Conservation (phyloP, 176 grass and related monocot genomes). For the Aegilops bicornis region DNA sequence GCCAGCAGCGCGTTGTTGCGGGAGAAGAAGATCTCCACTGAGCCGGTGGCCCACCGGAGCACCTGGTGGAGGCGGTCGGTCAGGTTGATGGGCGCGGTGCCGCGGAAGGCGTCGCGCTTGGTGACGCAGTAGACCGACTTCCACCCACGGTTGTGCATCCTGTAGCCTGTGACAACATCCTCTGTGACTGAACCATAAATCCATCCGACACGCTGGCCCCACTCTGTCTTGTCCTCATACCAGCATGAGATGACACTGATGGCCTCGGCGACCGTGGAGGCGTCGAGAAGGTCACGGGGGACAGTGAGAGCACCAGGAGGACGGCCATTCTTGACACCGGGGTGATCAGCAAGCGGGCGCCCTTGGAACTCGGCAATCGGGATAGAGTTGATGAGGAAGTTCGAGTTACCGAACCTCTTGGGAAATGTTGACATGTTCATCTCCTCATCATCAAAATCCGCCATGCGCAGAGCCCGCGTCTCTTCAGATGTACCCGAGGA, state of each 20-base stretch:
- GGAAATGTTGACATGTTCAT: constrained; percentile 91
- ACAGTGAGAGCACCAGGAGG: constrained; percentile 79
- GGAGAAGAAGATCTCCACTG: constrained; percentile 98
- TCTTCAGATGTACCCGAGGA: constrained; percentile 52
- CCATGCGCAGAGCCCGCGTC: constrained; percentile 75
- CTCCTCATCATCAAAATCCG: constrained; percentile 82
- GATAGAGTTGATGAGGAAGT: constrained; percentile 80
- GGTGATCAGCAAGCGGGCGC: constrained; percentile 94
- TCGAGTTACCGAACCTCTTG: constrained; percentile 96
- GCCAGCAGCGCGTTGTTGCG: constrained; percentile 88
- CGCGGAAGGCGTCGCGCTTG: constrained; percentile 93
- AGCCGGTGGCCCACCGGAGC: constrained; percentile 94
- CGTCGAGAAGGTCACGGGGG: constrained; percentile 85
- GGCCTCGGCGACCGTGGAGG: constrained; percentile 90
- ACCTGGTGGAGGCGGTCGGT: constrained; percentile 98
- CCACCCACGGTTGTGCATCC: constrained; percentile 99
- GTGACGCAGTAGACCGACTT: constrained; percentile 98
- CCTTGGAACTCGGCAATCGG: constrained; percentile 96
- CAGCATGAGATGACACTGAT: constrained; percentile 97
- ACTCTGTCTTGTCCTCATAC: constrained; percentile 99
- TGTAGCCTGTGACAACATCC: constrained; percentile 98
- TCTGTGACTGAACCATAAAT: constrained; percentile 98
- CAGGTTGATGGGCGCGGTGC: constrained; percentile 91
- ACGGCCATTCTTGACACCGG: constrained; percentile 87
- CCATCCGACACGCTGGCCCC: constrained; percentile 95